Conservation (phyloP, 768 basidiomycete genomes). For the Boletus patriciae region DNA sequence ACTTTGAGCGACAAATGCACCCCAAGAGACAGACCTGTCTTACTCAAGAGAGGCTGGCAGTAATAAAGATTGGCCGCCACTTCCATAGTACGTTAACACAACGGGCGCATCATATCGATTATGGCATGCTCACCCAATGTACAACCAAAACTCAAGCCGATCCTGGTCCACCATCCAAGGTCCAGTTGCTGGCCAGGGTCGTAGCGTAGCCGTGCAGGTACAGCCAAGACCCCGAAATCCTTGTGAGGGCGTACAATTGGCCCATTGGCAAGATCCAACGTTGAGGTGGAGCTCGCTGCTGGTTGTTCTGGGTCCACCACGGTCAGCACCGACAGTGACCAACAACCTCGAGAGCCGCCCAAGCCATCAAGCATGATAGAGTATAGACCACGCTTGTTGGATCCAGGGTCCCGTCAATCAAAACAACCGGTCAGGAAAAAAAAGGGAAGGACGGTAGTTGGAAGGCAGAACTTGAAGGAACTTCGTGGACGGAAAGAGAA, state of each 20-base stretch:
- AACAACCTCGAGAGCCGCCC: constrained; percentile 1
- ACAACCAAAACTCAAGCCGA: constrained; percentile 48
- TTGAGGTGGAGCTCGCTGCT: neutral
- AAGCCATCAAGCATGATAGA: constrained; percentile 14
- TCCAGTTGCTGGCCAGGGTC: constrained; percentile 39
- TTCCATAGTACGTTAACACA: constrained; percentile 7
- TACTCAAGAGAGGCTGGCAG: constrained; percentile 76
- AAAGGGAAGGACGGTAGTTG: constrained; percentile 20
- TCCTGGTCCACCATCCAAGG: constrained; percentile 41
- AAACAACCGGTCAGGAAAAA: neutral
- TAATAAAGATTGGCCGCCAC: constrained; percentile 75
- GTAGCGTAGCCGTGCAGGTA: constrained; percentile 44
- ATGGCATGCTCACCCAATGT: constrained; percentile 41
- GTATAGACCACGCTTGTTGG: neutral
- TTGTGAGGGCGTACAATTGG: constrained; percentile 2
- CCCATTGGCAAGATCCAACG: neutral
- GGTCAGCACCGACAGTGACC: constrained; percentile 19
- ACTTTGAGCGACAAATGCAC: neutral
- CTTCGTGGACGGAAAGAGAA: constrained; percentile 2
- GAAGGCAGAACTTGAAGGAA: constrained; percentile 6
- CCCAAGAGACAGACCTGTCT: constrained; percentile 19
- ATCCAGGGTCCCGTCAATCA: neutral
- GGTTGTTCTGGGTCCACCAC: constrained; percentile 12
- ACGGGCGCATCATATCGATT: neutral
- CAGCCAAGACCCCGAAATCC: constrained; percentile 47